Conservation (phyloP, 768 basidiomycete genomes). For the Vararia minispora region DNA sequence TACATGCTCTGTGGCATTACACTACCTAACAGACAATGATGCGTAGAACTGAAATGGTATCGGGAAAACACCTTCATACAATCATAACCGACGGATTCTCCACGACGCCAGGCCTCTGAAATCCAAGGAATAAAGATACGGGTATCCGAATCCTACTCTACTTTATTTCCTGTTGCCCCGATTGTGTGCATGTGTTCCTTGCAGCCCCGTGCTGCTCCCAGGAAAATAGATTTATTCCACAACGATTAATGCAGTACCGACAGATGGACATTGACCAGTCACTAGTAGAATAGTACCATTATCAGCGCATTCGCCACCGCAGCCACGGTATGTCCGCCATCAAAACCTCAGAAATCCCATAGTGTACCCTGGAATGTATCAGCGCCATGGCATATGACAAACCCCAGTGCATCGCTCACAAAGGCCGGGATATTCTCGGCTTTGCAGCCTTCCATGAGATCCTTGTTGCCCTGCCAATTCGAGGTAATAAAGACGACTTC, state of each 20-base stretch:
- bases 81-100: not conserved
- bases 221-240: too few species aligned
- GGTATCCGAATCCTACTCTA: too few species aligned
- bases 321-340: conserved; percentile 7
- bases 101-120: not conserved
- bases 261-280: too few species aligned
- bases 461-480: conserved; percentile 68
- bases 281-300: too few species aligned
- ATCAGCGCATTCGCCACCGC: too few species aligned
- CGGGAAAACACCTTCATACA: conserved; percentile 65
- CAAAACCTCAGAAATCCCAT: conserved; percentile 48
- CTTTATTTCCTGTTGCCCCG: too few species aligned
- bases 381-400: conserved; percentile 25
- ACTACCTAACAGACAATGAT: too few species aligned
- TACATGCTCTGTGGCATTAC: not conserved
- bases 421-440: conserved; percentile 49
- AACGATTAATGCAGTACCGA: too few species aligned
- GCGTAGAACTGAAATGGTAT: conserved; percentile 73
- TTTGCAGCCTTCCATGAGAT: conserved; percentile 74
- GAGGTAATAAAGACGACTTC: conserved; percentile 82
- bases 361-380: conserved; percentile 46
- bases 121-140: too few species aligned
- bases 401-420: conserved; percentile 14
- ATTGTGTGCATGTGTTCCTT: too few species aligned
- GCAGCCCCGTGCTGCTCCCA: too few species aligned